Percentiles rank a stretch among this genome's conserved stretches.
Evolutionary conservation across 164 flowering plant species (phyloP).

Genomic region (Brasenia schreberi): DNA sequence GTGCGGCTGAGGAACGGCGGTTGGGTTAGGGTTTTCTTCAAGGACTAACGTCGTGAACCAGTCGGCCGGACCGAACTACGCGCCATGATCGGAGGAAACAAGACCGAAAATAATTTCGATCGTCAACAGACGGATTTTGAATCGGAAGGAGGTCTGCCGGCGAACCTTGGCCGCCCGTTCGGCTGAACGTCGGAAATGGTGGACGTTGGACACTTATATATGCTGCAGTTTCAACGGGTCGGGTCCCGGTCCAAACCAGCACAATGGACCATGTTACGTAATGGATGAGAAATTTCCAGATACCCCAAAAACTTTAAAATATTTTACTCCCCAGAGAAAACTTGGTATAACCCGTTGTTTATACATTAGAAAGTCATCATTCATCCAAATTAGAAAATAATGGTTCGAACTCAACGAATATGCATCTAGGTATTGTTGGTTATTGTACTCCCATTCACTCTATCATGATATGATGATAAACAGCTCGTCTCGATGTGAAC

Average conservation of each 20-base stretch:
- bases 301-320: no score
- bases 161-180: not conserved
- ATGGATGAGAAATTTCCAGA: no score
- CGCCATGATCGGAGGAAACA: not conserved
- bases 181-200: not conserved
- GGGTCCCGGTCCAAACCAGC: not conserved
- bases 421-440: no score
- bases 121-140: not conserved
- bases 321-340: no score
- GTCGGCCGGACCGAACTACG: not conserved
- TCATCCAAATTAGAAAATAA: no score
- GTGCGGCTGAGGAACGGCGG: constrained; percentile 21
- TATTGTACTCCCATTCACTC: no score
- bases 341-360: no score
- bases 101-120: not conserved
- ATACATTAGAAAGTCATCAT: no score
- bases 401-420: no score
- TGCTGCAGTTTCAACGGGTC: not conserved
- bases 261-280: not conserved
- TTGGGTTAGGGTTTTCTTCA: constrained; percentile 9
- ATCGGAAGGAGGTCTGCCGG: not conserved
- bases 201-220: not conserved
- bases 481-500: no score
- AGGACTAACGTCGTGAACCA: not conserved
- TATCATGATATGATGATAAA: no score